Base-by-base conservation (phyloP, 2,329 filamentous ascomycete genomes). In the Whalleya microplaca region DNA sequence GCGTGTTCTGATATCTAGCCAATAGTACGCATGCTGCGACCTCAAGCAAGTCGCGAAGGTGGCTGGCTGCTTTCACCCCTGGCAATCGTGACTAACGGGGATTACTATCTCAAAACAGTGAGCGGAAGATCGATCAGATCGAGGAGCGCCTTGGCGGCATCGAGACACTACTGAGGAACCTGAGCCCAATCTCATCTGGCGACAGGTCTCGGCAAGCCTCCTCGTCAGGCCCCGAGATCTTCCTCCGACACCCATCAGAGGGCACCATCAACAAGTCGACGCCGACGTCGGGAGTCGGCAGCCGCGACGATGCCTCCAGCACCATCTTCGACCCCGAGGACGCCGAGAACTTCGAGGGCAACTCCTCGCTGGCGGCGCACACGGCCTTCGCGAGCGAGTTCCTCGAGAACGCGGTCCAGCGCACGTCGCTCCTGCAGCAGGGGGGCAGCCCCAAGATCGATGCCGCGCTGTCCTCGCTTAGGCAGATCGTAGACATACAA, bases 1-100 rank as follows among this genome's bases (percentile, higher is more conserved):
- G 64, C 74, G 83, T 50, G 82, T 85, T 41, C 73, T 85, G 59
- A 85, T 85, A 56, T 84, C 83, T 2, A 82, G 81, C 43, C 82
- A 85, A 77, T 85, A 85, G 82, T 85, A 71, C 63, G 80, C 74
- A 41, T 8, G 5, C 44, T 32, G 18, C 16, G 19, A 16, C 41
- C 9, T 45, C 21, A 29, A 23, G 43, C 41, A 45, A 19, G 23
- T 27, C 23, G 23, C 23, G 23, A 9, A 27, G 23, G 23, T 9
- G 23, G 23, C 23, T 9, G 23, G 23, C 23, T 27, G 9, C 23
- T 9, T 27, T 23, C 16, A 9, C 23, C 16, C 10, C 8, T 45
- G 19, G 51, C 23, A 7, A 43, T 21, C n/a, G 49, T 41, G 48
- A 56, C 56, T 53, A 32, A 55, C 29, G 8, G 3, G 19, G 4